phyloP scores from a whole-genome alignment of 805 yeast species.

The Metschnikowia baotianmanensis region DNA sequence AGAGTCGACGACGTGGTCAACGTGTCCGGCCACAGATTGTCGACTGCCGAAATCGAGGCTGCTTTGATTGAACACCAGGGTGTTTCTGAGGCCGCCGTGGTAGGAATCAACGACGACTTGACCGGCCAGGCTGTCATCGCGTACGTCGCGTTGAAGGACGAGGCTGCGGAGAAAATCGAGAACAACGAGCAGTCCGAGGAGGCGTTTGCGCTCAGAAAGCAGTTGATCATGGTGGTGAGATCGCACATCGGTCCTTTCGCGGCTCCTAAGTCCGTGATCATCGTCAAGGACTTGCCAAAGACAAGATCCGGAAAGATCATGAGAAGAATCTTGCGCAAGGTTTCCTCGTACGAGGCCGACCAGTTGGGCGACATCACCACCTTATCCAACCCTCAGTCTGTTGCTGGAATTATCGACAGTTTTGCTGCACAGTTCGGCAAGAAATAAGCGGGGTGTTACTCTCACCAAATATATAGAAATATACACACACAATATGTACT shows the following conservation, averaged over 20 bases:
- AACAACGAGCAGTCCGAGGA: constrained; percentile 42
- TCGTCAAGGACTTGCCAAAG: constrained; percentile 79
- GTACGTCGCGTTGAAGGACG: constrained; percentile 69
- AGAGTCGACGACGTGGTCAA: constrained; percentile 88
- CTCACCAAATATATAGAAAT: constrained; percentile 1
- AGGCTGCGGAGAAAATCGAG: constrained; percentile 26
- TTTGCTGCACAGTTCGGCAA: constrained; percentile 41
- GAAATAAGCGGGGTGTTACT: constrained; percentile 24
- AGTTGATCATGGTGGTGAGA: constrained; percentile 66
- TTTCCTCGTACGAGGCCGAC: constrained; percentile 72
- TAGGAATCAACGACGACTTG: constrained; percentile 77
- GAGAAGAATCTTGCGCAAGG: constrained; percentile 82
- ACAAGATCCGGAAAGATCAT: constrained; percentile 84
- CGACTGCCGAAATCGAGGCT: constrained; percentile 88
- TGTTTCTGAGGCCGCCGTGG: constrained; percentile 80
- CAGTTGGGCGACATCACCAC: constrained; percentile 80
- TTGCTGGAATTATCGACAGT: constrained; percentile 56
- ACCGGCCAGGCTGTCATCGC: constrained; percentile 89
- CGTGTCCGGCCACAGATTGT: constrained; percentile 81
- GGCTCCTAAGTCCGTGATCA: constrained; percentile 71
- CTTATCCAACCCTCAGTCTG: constrained; percentile 73
- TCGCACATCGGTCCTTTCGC: constrained; percentile 85
- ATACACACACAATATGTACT: constrained; percentile 1
- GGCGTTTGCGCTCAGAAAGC: constrained; percentile 54
- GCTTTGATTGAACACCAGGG: constrained; percentile 69